These are phyloP conservation scores for Chalaropsis ovoidea DNA, from an alignment of 2,329 filamentous ascomycete species.

Conservation along the genomic window DNA sequence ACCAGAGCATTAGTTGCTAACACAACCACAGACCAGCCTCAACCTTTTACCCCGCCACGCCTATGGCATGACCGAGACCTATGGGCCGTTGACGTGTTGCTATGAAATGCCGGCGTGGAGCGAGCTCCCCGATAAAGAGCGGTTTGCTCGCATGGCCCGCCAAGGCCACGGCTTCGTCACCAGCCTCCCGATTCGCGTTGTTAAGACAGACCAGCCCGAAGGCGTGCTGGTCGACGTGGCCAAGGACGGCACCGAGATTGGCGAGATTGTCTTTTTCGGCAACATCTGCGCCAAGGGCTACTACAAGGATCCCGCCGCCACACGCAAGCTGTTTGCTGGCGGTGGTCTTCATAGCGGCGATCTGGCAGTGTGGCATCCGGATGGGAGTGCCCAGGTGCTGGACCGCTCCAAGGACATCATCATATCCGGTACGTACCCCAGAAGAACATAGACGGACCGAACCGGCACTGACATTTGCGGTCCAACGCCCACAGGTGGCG, in stretches of 20 bases:
- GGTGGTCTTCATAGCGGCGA: conserved; percentile 84
- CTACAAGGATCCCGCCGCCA: conserved; percentile 80
- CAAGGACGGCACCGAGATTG: conserved; percentile 41
- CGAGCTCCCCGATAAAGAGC: conserved; percentile 59
- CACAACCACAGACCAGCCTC: conserved; percentile 38
- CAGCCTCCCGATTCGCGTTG: conserved; percentile 66
- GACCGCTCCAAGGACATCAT: conserved; percentile 97
- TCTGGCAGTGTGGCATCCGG: conserved; percentile 82
- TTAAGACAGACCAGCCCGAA: conserved; percentile 66
- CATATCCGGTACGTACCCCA: conserved; percentile 59
- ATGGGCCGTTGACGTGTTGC: conserved; percentile 89
- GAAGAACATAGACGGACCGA: no score
- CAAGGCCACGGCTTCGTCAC: conserved; percentile 89
- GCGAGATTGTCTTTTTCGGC: conserved; percentile 66
- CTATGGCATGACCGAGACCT: conserved; percentile 81
- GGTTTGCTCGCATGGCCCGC: conserved; percentile 80
- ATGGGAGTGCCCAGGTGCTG: conserved; percentile 82
- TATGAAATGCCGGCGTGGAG: conserved; percentile 84
- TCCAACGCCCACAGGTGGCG: conserved; percentile 53
- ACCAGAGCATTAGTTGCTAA: conserved; percentile 17
- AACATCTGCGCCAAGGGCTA: conserved; percentile 92
- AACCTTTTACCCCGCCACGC: conserved; percentile 89
- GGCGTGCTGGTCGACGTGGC: conserved; percentile 42
- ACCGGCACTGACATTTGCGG: neutral
- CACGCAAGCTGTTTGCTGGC: conserved; percentile 74